Base-by-base conservation (phyloP, 768 basidiomycete genomes). In the Pleurotus ostreatus region DNA sequence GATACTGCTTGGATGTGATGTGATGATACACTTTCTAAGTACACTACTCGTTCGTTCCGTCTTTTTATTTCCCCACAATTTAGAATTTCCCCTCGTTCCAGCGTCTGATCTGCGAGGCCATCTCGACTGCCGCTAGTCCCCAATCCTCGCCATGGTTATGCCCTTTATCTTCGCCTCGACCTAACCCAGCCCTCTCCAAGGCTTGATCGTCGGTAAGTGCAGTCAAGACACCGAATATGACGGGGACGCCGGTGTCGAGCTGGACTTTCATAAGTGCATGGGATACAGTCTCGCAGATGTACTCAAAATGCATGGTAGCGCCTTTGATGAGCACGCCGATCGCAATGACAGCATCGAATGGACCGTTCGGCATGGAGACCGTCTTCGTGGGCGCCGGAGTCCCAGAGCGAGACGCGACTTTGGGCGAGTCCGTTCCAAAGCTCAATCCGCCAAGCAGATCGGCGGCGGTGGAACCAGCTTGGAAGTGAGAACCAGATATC, bases 131-230 rank as follows among this genome's bases (percentile, higher is more conserved):
- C 2, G 95, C 95, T 39, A 86, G 67, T n/a, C 89, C 96, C 95
- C 95, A 99, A 63, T 98, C 96, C 70, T 94, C 92, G 15, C 96
- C 96, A 66, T 99, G 96, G 72, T 98, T 98, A 66, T 98, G 97
- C 2, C 93, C 93, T 65, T 87, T 87, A 58, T 78, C 73, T 52
- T 67, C 76, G 11, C 81, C 86, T 55, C 75, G 72, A 16, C 88
- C 92, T 45, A 99, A 70, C 3, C 97, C 97, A n/a, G 97, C 92
- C 58, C 97, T 76, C 65, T 95, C 90, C 64, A 98, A 70, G 20
- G 97, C 97, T 74, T 99, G 97, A 61, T 95, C 91, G 55, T 98
- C 97, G 44, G 78, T 88, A 61, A 98, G 80, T 45, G 86, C 92
- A 16, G 95, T 99, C 67, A 99, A 74, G 23, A 99, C 94, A 41